These are phyloP conservation scores for Venturia nashicola DNA, from an alignment of 2,329 filamentous ascomycete species.

Conservation along the genomic window DNA sequence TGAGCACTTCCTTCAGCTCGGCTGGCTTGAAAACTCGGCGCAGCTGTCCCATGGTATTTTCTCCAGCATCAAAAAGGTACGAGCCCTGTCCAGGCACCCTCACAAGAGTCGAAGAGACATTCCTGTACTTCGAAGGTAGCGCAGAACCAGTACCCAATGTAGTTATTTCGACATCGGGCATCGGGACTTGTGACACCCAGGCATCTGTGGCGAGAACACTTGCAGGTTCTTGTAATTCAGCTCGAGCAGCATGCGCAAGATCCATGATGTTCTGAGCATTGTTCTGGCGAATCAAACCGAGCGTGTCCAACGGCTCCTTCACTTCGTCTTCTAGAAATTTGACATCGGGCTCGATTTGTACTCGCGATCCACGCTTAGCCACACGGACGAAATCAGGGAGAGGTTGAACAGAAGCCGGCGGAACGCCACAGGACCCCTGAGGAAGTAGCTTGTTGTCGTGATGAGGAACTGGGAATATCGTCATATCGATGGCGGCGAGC, in stretches of 20 bases:
- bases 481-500: conserved; percentile 59
- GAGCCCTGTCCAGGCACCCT: conserved; percentile 75
- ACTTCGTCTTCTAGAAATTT: conserved; percentile 34
- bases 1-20: conserved; percentile 58
- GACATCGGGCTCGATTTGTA: conserved; percentile 25
- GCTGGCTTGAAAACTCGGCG: conserved; percentile 56
- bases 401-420: conserved; percentile 14
- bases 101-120: conserved; percentile 80
- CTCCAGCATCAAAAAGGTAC: conserved; percentile 83
- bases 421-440: conserved; percentile 16
- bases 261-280: conserved; percentile 35
- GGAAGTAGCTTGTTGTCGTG: conserved; percentile 45
- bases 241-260: conserved; percentile 31
- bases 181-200: conserved; percentile 55
- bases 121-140: conserved; percentile 82
- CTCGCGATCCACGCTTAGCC: conserved; percentile 25
- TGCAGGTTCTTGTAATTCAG: neutral
- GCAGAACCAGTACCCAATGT: conserved; percentile 87
- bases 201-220: conserved; percentile 36
- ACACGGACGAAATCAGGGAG: conserved; percentile 15
- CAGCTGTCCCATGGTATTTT: conserved; percentile 83
- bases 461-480: conserved; percentile 58
- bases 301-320: conserved; percentile 36
- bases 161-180: conserved; percentile 68
- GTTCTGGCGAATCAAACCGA: conserved; percentile 17